Base-by-base conservation (phyloP, 441 rosid species). In the Adansonia grandidieri region DNA sequence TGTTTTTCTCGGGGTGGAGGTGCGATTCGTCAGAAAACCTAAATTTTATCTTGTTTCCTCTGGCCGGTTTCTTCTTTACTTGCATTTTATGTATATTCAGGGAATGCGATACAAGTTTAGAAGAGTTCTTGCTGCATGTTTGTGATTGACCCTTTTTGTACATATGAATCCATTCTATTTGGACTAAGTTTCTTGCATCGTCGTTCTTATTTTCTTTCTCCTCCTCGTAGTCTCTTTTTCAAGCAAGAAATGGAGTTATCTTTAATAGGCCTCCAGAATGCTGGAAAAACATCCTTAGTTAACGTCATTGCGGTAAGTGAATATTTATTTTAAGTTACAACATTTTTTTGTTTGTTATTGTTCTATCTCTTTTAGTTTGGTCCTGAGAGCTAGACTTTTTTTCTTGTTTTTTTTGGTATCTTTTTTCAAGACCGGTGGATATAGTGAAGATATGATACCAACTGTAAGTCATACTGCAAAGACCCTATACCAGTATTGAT, bases 381-480 rank as follows among this genome's bases (percentile, higher is more conserved):
- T 53, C 42, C 84, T 78, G 70, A 78, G 53, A 1, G 79, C 44
- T 70, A 50, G 44, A 62, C 68, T 56, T 77, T 32, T 57, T 51
- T 74, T 60, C 78, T 40, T 74, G 1, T 32, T 32, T 28, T 28
- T 32, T 3, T 32, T 32, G 37, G 74, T 2, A 44, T 70, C 62
- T 28, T 53, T 2, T 37, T 51, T 10, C 17, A 2, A 82, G 85
- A 79, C 82, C 4, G 85, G 78, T 22, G 85, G 85, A 79, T 82
- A 82, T 57, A 82, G 82, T 65, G 85, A 82, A 76, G 85, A 82
- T 45, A 82, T 82, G 85, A 82, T 82, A 40, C 85, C 85, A 9
- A 82, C 85, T n/a, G 85, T 82, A 24, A 47, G 85, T 79, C 19
- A 64, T 28, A 22, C 9, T 7, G 63, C 2, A 6, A 64, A 10